Base-by-base conservation (phyloP, 495 filamentous ascomycete species). In the Parmelia sp. region DNA sequence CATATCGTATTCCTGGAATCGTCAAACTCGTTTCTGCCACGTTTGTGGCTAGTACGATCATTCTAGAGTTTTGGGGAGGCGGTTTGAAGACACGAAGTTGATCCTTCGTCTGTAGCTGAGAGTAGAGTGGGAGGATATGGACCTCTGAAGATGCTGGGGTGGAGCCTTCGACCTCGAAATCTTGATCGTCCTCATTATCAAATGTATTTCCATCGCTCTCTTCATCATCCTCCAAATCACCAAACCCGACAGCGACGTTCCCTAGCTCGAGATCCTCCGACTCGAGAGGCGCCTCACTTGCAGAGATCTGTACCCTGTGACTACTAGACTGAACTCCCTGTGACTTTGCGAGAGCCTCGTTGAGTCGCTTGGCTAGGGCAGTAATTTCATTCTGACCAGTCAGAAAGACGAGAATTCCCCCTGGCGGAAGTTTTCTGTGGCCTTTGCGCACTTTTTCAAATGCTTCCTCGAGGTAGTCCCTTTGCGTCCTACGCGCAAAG, bases 11-110 rank as follows among this genome's bases (percentile, higher is more conserved):
- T 23, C 91, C 91, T 5, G 95, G 95, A 51, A 99, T 99, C 0
- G 95, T 99, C 63, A 99, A 79, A 81, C 88, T 91, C 5, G 95
- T 99, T 73, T 99, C 95, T 0, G 95, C 95, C 29, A 99, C 90
- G 73, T 99, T 99, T 27, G 95, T 99, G 0, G 95, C 92, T 27
- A 99, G 76, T 23, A 99, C 88, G 64, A 97, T 90, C 12, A 96
- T 82, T 7, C 95, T 86, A 14, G 90, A 89, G 45, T 88, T 88
- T 42, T 90, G 87, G 12, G 95, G 92, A 0, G 91, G 87, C 3
- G 86, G 81, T 51, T 96, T 89, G 67, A 99, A 99, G n/a, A 99
- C 91, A 66, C 82, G 86, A 66, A 97, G 80, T 73, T 97, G 95
- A 69, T 97, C 90, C 70, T 87, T 90, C 17, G 92, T 94, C 3